These are phyloP conservation scores for Diaporthe capsici DNA, from an alignment of 2,329 filamentous ascomycete species.

Conservation along the genomic window DNA sequence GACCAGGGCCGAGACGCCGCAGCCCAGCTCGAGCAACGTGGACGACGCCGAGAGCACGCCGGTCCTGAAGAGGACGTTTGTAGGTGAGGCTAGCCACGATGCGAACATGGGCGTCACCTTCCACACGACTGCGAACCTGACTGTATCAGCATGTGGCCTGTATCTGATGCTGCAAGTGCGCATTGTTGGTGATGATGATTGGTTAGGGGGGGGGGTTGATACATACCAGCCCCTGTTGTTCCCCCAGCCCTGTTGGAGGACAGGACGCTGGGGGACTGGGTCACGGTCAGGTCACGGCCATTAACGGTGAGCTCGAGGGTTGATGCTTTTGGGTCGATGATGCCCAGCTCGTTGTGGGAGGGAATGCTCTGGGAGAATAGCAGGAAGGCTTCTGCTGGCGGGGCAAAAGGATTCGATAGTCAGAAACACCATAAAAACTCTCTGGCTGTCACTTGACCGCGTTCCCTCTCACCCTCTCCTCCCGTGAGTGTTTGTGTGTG, in stretches of 20 bases:
- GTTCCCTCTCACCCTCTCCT: not conserved
- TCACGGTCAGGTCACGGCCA: constrained; percentile 79
- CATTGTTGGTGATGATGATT: too few species aligned
- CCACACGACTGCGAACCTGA: constrained; percentile 78
- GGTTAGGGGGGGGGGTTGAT: too few species aligned
- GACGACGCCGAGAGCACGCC: constrained; percentile 67
- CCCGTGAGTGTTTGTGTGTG: too few species aligned
- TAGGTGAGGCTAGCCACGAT: constrained; percentile 77
- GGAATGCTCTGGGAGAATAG: constrained; percentile 84
- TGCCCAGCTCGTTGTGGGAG: constrained; percentile 82
- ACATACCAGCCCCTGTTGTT: constrained; percentile 67
- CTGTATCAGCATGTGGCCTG: not conserved
- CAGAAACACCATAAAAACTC: constrained; percentile 25
- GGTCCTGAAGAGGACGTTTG: constrained; percentile 72
- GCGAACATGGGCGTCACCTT: constrained; percentile 89
- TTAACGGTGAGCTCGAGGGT: constrained; percentile 77
- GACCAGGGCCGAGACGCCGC: constrained; percentile 86
- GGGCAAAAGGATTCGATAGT: constrained; percentile 12
- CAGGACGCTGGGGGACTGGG: constrained; percentile 87
- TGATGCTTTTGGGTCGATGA: constrained; percentile 80
- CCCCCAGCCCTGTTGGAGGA: constrained; percentile 78
- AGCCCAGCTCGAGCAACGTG: constrained; percentile 85
- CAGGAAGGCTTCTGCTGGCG: constrained; percentile 83
- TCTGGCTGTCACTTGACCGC: not conserved
- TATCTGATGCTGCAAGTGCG: not conserved